Base-by-base conservation (phyloP, 169 alveolate genomes). In the Eimeria mitis region DNA sequence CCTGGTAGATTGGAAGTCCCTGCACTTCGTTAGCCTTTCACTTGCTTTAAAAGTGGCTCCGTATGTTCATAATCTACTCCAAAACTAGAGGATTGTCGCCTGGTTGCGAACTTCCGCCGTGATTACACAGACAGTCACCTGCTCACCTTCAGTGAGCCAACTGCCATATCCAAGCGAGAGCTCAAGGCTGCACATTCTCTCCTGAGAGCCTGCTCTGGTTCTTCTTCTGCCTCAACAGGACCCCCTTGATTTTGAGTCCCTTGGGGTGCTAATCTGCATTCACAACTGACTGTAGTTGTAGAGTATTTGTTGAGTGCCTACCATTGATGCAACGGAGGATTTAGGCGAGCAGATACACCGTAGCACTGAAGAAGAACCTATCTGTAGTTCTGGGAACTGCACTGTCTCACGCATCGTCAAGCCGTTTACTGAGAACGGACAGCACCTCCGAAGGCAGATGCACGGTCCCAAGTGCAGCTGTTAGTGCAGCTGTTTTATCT, bases 131-230 rank as follows among this genome's bases (percentile, higher is more conserved):
- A 34, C 70, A 28, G 25, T n/a, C 37, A 52, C 44, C 56, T 83
- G 37, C 94, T 37, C 83, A 87, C 94, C 71, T 28, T 87, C 3
- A 87, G 44, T 7, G 94, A 71, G 23, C 54, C 94, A 37, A 75
- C 44, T 42, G 76, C 63, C 23, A 5, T 42, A 25, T 87, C 94
- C 83, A 87, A 25, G 65, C 83, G 78, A 25, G 34, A 65, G 47
- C 83, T 42, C 70, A 87, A 44, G 49, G 94, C 94, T 34, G 83
- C 83, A 52, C 83, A 63, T 61, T 65, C 94, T 28, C 83, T 63
- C 54, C 94, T 61, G 37, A 87, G 94, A 44, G 94, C 83, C 25
- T 87, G 81, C 84, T 87, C 94, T 87, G 94, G 94, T n/a, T 87
- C 83, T 42, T 87, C 94, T 3, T 31, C 47, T 28, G 78, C 11